Conservation (phyloP, 495 filamentous ascomycete species). For the Mycothermus thermophilus region DNA sequence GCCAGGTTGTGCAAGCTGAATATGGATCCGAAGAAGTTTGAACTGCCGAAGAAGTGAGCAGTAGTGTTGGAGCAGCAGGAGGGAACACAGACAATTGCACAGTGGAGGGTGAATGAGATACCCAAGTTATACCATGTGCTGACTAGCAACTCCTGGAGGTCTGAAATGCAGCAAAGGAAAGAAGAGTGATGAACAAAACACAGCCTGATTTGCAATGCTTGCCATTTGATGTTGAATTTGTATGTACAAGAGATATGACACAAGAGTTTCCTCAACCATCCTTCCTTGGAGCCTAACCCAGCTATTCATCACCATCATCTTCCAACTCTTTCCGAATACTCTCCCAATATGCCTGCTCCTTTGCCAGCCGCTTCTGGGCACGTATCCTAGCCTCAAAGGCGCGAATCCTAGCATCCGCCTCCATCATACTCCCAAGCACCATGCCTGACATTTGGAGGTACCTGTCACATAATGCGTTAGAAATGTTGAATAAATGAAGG, state of each 20-base stretch:
- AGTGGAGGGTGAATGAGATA: too few species aligned
- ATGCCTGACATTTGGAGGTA: conserved; percentile 81
- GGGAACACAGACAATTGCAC: too few species aligned
- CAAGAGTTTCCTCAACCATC: too few species aligned
- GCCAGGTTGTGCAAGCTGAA: conserved; percentile 84
- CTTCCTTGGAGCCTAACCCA: too few species aligned
- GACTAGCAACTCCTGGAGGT: too few species aligned
- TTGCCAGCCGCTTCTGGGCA: conserved; percentile 45
- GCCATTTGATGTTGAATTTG: too few species aligned
- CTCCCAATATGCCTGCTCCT: conserved; percentile 49
- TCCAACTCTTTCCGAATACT: conserved; percentile 31
- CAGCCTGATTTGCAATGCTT: too few species aligned
- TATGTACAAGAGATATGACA: too few species aligned
- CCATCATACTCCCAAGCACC: conserved; percentile 72
- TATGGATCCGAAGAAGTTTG: conserved; percentile 84
- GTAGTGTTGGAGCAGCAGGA: background rate
- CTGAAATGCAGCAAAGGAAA: too few species aligned
- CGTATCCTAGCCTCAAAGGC: conserved; percentile 51
- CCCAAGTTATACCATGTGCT: too few species aligned
- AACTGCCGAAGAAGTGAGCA: conserved; percentile 30
- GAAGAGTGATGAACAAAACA: too few species aligned
- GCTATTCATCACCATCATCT: conserved; percentile 22
- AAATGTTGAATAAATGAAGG: too few species aligned
- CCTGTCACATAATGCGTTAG: conserved; percentile 21
- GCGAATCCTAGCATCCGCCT: conserved; percentile 62